Percentiles rank a stretch among this genome's conserved stretches.
Conservation (phyloP, 208 protist genomes). For the Acanthamoeba castellanii region DNA sequence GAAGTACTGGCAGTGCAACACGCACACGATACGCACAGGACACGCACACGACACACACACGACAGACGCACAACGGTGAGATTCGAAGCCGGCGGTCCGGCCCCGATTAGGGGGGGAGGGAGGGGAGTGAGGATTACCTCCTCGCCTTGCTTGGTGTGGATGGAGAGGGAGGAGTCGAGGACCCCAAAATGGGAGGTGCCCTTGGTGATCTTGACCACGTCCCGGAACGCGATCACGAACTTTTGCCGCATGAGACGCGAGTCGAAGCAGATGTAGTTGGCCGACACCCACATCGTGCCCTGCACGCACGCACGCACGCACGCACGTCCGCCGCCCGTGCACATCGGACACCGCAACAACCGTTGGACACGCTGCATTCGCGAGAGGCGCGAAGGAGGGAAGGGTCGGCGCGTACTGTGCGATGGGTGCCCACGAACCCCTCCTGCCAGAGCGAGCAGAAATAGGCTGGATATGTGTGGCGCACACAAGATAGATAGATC, state of each 20-base stretch:
- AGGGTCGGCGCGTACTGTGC: not conserved
- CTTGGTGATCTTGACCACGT: constrained; percentile 32
- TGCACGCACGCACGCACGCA: no score
- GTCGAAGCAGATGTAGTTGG: constrained; percentile 30
- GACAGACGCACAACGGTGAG: no score
- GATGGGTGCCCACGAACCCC: constrained; percentile 27
- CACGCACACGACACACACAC: no score
- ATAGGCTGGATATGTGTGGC: not conserved
- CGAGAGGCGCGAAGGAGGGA: no score
- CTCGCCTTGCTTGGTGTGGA: constrained; percentile 22
- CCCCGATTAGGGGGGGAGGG: not conserved
- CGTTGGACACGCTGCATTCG: not conserved
- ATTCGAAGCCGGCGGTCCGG: not conserved
- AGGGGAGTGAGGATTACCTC: not conserved
- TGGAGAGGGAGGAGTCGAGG: constrained; percentile 21
- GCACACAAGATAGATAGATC: not conserved
- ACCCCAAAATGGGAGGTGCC: constrained; percentile 17
- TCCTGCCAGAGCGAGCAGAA: constrained; percentile 36
- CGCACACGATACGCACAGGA: no score
- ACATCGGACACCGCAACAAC: not conserved
- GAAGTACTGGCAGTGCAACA: no score
- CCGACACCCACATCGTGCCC: constrained; percentile 33
- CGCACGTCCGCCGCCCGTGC: no score
- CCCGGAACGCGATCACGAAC: not conserved
- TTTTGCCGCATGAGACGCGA: constrained; percentile 28